phyloP scores from a whole-genome alignment of 2,329 filamentous ascomycete species.

The Sclerotinia minor region DNA sequence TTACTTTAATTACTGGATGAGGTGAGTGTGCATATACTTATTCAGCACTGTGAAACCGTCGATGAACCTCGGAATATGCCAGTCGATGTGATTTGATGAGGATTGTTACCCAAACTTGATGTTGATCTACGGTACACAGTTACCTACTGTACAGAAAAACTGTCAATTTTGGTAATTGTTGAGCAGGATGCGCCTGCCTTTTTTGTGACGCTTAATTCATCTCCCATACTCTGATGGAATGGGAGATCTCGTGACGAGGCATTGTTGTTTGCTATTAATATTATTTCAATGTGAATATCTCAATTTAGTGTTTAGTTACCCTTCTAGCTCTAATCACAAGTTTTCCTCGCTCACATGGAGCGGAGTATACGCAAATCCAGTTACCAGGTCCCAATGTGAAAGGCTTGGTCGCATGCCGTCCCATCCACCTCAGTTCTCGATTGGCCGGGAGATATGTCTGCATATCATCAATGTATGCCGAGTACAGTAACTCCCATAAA shows the following conservation, averaged over 20 bases:
- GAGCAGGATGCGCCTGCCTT: neutral
- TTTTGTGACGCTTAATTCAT: neutral
- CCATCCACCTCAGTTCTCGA: neutral
- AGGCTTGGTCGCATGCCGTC: neutral
- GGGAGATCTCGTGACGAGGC: too few species aligned
- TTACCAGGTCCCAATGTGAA: neutral
- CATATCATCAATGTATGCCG: neutral
- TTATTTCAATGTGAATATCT: neutral
- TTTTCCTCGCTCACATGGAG: neutral
- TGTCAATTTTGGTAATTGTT: neutral
- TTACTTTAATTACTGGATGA: neutral
- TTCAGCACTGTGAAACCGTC: conserved; percentile 7
- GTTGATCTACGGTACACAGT: too few species aligned
- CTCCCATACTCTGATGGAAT: too few species aligned
- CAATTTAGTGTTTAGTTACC: too few species aligned
- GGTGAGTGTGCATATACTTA: neutral
- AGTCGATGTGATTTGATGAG: neutral
- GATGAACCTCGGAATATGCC: neutral
- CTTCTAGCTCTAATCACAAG: neutral
- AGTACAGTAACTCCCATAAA: neutral
- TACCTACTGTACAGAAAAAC: neutral
- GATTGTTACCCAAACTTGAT: neutral
- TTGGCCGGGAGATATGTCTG: neutral
- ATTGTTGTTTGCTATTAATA: neutral
- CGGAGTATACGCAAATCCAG: neutral